Evolutionary conservation across 2,329 filamentous ascomycete genomes (phyloP), one percentile per base, ranked within the genome.

Genomic region (Colletotrichum endophyticum): DNA sequence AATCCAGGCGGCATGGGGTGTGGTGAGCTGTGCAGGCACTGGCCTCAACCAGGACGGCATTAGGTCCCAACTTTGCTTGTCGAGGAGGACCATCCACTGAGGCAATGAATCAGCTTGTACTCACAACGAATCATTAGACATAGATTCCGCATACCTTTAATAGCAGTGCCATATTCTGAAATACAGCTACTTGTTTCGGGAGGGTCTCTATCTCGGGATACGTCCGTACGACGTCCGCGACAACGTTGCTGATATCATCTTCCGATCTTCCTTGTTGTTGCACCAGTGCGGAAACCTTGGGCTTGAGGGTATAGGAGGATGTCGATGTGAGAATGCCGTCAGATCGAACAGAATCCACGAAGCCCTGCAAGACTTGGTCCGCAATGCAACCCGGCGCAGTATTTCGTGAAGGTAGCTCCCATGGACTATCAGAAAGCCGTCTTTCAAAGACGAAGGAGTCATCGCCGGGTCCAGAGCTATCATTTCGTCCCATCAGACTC

Each of bases 211-310:
- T 83, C 78, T 84, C 81, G 6, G 79, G 75, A 70, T 83, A 83
- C 7, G 81, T 81, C 66, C 81, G 76, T 2, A 84, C 73, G 36
- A 84, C 79, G 44, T 82, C 81, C 3, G 81, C 82, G 9, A 82
- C 82, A 30, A 84, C 79, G 34, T 83, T 82, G 76, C 82, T 83
- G n/a, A 82, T 82, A 13, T 81, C 79, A 61, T 83, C 82, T 25
- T 80, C 78, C 0, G 81, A 80, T 5, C 78, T 75, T 32, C 73
- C 74, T 64, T 79, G 75, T 59, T 79, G 75, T 27, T 82, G 79
- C 6, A 83, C 66, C 16, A 83, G 66, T 5, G 80, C 79, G 27
- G 77, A 77, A 49, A 82, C 66, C 57, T 82, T 81, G 1, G 81
- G 81, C 13, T 62, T 62, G 25, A 34, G 28, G 11, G n/a, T 15